Conservation (phyloP, 2,329 filamentous ascomycete genomes). For the Epichloe brachyelytri region DNA sequence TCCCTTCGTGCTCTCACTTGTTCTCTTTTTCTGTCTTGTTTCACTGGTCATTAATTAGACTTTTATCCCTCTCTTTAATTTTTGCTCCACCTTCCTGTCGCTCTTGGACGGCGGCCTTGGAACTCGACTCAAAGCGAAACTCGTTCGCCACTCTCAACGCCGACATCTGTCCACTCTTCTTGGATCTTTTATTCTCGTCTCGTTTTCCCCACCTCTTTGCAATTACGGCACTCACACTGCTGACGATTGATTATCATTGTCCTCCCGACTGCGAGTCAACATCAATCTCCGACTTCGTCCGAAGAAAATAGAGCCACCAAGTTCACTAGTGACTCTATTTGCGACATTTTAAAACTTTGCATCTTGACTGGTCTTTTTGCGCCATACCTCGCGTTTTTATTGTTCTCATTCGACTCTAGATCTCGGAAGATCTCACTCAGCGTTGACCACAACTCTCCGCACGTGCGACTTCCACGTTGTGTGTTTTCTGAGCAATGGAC, state of each 20-base stretch:
- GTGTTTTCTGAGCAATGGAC: constrained; percentile 52
- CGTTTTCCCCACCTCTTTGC: neutral
- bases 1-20: neutral
- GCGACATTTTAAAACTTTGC: neutral
- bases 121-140: neutral
- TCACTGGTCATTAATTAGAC: neutral
- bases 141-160: constrained; percentile 3
- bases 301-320: neutral
- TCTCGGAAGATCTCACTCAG: neutral
- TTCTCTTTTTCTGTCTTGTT: neutral
- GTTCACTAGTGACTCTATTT: neutral
- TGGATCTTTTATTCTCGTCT: constrained; percentile 5
- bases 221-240: neutral
- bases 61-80: neutral
- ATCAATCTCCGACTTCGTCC: neutral
- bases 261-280: neutral
- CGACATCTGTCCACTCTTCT: neutral
- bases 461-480: neutral
- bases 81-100: neutral
- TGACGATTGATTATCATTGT: neutral
- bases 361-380: neutral
- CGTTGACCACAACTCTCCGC: neutral
- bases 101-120: neutral
- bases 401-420: neutral
- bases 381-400: neutral